Conservation (phyloP, 2,329 filamentous ascomycete genomes). For the Sporothrix dimorphospora region DNA sequence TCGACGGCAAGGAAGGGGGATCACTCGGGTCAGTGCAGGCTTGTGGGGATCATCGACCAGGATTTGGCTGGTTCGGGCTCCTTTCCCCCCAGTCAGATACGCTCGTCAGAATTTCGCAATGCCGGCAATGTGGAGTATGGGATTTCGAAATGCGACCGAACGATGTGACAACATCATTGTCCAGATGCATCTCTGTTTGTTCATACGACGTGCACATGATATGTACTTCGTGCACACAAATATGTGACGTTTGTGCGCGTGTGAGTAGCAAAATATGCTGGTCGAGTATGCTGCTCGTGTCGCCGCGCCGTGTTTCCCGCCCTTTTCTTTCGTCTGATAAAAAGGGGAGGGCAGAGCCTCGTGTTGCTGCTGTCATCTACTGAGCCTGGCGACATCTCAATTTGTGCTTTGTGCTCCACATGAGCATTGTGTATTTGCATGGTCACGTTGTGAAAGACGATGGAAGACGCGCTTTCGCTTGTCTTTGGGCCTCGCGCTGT, state of each 20-base stretch:
- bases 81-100: slow-evolving; percentile 10
- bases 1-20: slow-evolving; percentile 26
- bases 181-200: too few species aligned
- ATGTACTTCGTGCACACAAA: neutral
- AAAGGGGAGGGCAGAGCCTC: neutral
- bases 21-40: slow-evolving; percentile 24
- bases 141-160: neutral
- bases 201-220: neutral
- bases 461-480: neutral
- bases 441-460: neutral
- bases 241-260: neutral
- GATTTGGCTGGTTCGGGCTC: slow-evolving; percentile 13
- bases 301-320: neutral
- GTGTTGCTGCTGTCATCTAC: neutral
- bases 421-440: neutral
- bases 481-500: too few species aligned
- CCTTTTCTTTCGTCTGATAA: neutral
- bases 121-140: slow-evolving; percentile 24
- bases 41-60: slow-evolving; percentile 28
- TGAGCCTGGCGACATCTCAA: neutral
- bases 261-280: neutral
- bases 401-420: neutral
- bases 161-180: neutral
- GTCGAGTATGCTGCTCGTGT: neutral
- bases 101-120: slow-evolving; percentile 27